Evolutionary conservation across 73 alveolate species (phyloP), one percentile per base, ranked within the genome.

Genomic region (Paramecium sexaurelia): DNA sequence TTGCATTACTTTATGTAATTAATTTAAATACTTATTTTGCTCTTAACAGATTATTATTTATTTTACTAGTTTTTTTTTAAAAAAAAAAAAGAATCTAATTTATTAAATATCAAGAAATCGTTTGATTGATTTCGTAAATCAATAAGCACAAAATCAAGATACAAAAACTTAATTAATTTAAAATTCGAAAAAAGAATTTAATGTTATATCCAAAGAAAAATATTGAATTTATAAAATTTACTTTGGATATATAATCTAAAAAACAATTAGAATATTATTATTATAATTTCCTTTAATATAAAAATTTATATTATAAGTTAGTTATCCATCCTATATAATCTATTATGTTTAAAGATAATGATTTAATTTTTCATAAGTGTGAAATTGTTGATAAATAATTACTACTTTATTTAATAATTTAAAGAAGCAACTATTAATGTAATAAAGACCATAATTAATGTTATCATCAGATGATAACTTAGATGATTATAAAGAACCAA

Each of bases 381-480:
- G 57, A 45, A 45, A 45, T 11, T 45, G 57, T 45, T 45, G 57
- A 45, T 15, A 39, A 45, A 45, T 13, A 45, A 15, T 13, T 15
- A 43, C 11, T 45, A 45, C 57, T 45, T 13, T 45, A 15, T 45
- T 45, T 11, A 45, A 15, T 45, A 45, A 17, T 51, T 51, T 4
- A 17, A 19, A 5, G 32, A 51, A 51, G n/a, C 67, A 15, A 17
- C 29, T n/a, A 17, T 29, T 61, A 61, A 61, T 22, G 45, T 32
- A 61, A 61, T 26, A 26, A 26, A 61, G 26, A 61, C 83, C 83
- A 29, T 32, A 61, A 61, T 61, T 61, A 61, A 61, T 61, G 83
- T 32, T 24, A 19, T 61, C 47, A 13, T 29, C 75, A n/a, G 40
- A 56, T 24, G 75, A 56, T 22, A 56, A 61, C 45, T 29, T 61